Base-by-base conservation (phyloP, 1,284 basidiomycete species). In the Pseudozyma sp. region DNA sequence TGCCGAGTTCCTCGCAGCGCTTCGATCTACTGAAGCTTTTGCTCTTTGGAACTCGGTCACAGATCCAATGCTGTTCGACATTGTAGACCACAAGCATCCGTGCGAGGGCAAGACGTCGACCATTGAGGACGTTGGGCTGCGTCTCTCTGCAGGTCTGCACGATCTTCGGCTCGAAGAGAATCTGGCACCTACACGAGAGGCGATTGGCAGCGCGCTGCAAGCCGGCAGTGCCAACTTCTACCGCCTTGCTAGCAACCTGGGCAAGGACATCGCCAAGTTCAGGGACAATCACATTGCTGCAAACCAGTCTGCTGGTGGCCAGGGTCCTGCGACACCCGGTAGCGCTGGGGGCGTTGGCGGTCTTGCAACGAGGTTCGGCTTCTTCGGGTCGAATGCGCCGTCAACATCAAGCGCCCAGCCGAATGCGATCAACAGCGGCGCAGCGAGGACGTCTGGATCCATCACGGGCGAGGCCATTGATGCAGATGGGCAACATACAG, bases 131-230 rank as follows among this genome's bases (percentile, higher is more conserved):
- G 81, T 81, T 6, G 75, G 78, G 1, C 54, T 84, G 43, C 66
- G 82, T 5, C 57, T 84, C 13, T 75, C 78, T 24, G 79, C 76
- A 7, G 82, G 82, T 0, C 45, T 84, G 14, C 79, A 82, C 44
- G 82, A 84, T 39, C 54, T 83, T 54, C 63, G 74, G 16, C 65
- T 84, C 5, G 81, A 84, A 48, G 81, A 82, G 67, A 81, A 83
- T 29, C 60, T 83, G 37, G 80, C 64, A 1, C 80, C 80, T 4
- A 82, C 81, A 4, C 58, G 82, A 16, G 80, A 82, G 59, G 79
- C 75, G 1, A 68, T 83, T 31, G 80, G 78, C 35, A 78, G 68
- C 39, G 82, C 81, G 4, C n/a, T 80, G 16, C 75, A 79, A 24
- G 73, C 71, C 2, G 78, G 82, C 0, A 63, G 81, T 16, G 68